Evolutionary conservation across 345 rosid genomes (phyloP).

Genomic region (Syzygium jambos): DNA sequence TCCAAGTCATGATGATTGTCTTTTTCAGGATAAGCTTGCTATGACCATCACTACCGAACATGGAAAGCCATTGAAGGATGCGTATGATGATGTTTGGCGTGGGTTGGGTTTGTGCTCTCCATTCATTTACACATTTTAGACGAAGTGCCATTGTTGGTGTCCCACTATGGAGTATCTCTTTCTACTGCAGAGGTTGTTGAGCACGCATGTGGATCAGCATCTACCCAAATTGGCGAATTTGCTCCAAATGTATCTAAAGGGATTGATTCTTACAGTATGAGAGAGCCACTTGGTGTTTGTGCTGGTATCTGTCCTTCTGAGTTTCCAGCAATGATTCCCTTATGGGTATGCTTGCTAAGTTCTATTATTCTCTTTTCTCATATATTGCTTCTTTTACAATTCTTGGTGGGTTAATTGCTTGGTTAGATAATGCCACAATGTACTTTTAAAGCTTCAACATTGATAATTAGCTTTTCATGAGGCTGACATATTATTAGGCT

Average conservation of each 20-base stretch:
- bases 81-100: constrained; percentile 28
- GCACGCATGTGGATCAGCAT: constrained; percentile 44
- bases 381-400: not conserved
- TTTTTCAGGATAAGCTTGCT: constrained; percentile 45
- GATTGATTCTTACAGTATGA: constrained; percentile 28
- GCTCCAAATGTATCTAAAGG: constrained; percentile 30
- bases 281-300: constrained; percentile 54
- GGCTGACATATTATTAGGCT: not conserved
- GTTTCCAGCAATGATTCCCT: constrained; percentile 42
- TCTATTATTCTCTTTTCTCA: not conserved
- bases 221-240: constrained; percentile 38
- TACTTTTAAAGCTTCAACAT: not conserved
- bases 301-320: constrained; percentile 46
- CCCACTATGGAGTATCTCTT: constrained; percentile 1
- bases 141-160: not conserved
- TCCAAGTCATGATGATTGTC: not conserved
- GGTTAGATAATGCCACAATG: not conserved
- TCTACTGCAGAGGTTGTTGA: constrained; percentile 38
- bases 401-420: not conserved
- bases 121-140: not conserved
- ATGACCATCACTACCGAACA: constrained; percentile 47
- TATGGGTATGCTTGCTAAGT: constrained; percentile 26
- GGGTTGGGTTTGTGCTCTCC: constrained; percentile 34
- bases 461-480: not conserved
- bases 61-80: constrained; percentile 43